Percentiles rank a stretch among this genome's conserved stretches.
phyloP scores from a whole-genome alignment of 1,284 basidiomycete genomes.

The Singerocomus inundabilis region DNA sequence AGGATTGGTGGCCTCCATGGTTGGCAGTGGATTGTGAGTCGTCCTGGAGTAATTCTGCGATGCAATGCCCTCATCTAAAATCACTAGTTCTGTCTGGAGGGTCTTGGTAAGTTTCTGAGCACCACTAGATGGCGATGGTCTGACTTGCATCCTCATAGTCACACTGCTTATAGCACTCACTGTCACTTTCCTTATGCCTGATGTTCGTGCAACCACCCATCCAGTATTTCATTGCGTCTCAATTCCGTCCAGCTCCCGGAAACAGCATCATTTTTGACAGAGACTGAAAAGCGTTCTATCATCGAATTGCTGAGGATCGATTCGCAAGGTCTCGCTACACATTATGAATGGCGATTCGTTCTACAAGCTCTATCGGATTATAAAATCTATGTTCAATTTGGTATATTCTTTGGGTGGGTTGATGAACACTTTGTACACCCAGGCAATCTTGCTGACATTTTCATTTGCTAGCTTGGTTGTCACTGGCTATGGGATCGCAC shows the following conservation, averaged over 20 bases:
- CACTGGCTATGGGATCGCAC: constrained; percentile 53
- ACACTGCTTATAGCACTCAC: constrained; percentile 38
- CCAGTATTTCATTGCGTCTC: not conserved
- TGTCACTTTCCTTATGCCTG: constrained; percentile 42
- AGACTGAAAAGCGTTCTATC: constrained; percentile 36
- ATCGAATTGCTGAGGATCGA: constrained; percentile 39
- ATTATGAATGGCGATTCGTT: constrained; percentile 37
- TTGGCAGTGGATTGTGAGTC: constrained; percentile 49
- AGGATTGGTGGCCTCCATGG: constrained; percentile 38
- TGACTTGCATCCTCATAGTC: constrained; percentile 17
- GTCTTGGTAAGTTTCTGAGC: constrained; percentile 18
- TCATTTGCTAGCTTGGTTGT: constrained; percentile 38
- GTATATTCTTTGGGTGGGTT: constrained; percentile 39
- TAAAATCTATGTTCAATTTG: constrained; percentile 44
- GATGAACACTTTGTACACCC: not conserved
- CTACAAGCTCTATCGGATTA: constrained; percentile 42
- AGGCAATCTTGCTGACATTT: constrained; percentile 1
- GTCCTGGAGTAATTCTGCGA: not conserved
- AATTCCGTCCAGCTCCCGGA: constrained; percentile 38
- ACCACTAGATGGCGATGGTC: not conserved
- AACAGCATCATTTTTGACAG: constrained; percentile 44
- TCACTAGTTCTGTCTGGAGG: constrained; percentile 35
- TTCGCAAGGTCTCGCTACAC: constrained; percentile 28
- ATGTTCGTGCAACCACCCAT: constrained; percentile 30
- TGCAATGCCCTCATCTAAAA: not conserved